Evolutionary conservation across 345 rosid species (phyloP), one percentile per base, ranked within the genome.

Genomic region (Boechera retrofracta): DNA sequence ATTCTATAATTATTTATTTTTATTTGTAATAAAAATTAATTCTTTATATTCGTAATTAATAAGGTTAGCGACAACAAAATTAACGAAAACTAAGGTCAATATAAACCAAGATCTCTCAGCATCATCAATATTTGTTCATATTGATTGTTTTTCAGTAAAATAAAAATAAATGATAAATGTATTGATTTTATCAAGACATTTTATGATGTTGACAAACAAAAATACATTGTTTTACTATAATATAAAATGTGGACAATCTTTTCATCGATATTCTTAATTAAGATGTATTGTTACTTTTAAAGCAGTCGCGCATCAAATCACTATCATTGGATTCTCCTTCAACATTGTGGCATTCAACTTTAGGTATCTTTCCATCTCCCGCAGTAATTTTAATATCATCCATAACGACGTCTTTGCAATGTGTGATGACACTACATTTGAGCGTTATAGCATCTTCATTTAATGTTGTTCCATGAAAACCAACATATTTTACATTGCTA

Each of bases 391-490:
- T 8, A 51, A 71, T 52, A 35, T 4, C 65, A 41, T 70, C 57
- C 39, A 71, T 21, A 2, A 54, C 13, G 4, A 77, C n/a, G 24
- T 44, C 58, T 42, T 44, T 45, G 36, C 76, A 77, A 18, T 5
- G 21, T 44, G 63, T 63, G 9, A 8, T 10, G 18, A 3, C 59
- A 71, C 76, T 71, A 54, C 80, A 77, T 0, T 33, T 5, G 0
- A 77, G 42, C 2, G 26, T 33, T 44, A 77, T 44, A 45, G 51
- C 71, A 35, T 42, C 6, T 15, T 44, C 28, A 10, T 5, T 35
- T 15, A 42, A 21, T 9, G 80, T 13, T 0, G 57, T 64, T 56
- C 80, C 76, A 5, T 1, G 59, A 47, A 77, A 77, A n/a, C 48
- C 60, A 2, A 63, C 3, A 24, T 63, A 77, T 11, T 5, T 70